These are phyloP conservation scores for Hanseniaspora hatyaiensis DNA, from an alignment of 805 yeast species.

Conservation along the genomic window DNA sequence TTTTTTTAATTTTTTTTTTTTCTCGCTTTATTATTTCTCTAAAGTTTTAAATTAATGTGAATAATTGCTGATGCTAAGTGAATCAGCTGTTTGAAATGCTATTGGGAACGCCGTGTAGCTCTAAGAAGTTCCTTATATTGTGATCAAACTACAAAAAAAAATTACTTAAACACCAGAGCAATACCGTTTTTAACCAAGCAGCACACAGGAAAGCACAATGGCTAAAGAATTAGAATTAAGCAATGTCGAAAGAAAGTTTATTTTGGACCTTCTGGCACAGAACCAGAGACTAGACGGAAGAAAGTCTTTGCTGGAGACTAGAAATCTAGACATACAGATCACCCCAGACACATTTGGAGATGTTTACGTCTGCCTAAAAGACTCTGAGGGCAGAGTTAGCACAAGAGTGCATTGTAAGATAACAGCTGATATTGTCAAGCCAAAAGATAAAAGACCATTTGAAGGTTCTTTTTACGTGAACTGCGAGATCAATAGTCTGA, in stretches of 20 bases:
- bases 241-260: constrained; percentile 49
- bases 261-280: constrained; percentile 50
- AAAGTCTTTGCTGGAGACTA: constrained; percentile 42
- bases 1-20: no score
- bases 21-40: no score
- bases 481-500: constrained; percentile 84
- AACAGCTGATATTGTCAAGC: constrained; percentile 63
- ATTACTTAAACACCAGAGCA: no score
- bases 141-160: no score
- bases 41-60: no score
- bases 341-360: constrained; percentile 62
- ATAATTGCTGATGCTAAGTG: no score
- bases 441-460: constrained; percentile 83
- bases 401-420: constrained; percentile 45
- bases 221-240: constrained; percentile 52
- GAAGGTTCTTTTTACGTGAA: constrained; percentile 80
- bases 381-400: constrained; percentile 18
- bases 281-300: constrained; percentile 64
- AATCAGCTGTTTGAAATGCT: no score
- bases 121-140: no score
- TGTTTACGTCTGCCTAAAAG: constrained; percentile 67
- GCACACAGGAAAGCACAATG: no score
- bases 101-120: no score
- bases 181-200: no score
- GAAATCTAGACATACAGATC: constrained; percentile 53